Base-by-base conservation (phyloP, 305 asterid species). In the Solanum hybrid region DNA sequence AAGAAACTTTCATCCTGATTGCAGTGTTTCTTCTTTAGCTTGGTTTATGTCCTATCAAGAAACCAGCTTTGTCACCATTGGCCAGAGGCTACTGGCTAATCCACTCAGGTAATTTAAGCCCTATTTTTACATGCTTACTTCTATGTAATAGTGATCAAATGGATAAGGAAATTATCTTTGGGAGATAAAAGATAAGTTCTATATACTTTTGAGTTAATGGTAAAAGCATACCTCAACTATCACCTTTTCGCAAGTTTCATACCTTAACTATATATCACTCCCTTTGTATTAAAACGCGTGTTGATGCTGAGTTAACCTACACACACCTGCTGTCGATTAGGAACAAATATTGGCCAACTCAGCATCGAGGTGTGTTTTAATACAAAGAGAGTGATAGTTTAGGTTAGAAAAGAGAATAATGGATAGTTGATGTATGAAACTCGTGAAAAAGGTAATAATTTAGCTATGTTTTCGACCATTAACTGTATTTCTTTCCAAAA, bases 371-470 rank as follows among this genome's bases (percentile, higher is more conserved):
- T 70, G 77, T 70, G 17, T 70, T 70, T 70, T 70, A 24, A 70
- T 70, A 70, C 17, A 24, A 70, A 70, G 32, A 10, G 31, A 68
- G 15, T n/a, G 76, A 68, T 2, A n/a, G 32, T 70, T 24, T 70
- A 24, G 77, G 32, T 24, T 0, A 0, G 32, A 0, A 24, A 70
- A 70, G 77, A 70, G 32, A 24, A 70, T 0, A 70, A 70, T 24
- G 77, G 0, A 70, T 70, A 70, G 17, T 70, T 70, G 77, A 70
- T 26, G 17, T 10, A 70, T 70, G 32, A 24, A 24, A 70, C 32
- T 70, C 17, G 4, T 0, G 32, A 26, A 26, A 26, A 72, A 26
- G 0, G 0, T 26, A 0, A 72, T 72, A 0, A n/a, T 5, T 26
- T 26, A 72, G 31, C 0, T 70, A 3, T 70, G 14, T 70, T 70